Evolutionary conservation across 306 rosid species (phyloP).

Genomic region (Castanea crenata): DNA sequence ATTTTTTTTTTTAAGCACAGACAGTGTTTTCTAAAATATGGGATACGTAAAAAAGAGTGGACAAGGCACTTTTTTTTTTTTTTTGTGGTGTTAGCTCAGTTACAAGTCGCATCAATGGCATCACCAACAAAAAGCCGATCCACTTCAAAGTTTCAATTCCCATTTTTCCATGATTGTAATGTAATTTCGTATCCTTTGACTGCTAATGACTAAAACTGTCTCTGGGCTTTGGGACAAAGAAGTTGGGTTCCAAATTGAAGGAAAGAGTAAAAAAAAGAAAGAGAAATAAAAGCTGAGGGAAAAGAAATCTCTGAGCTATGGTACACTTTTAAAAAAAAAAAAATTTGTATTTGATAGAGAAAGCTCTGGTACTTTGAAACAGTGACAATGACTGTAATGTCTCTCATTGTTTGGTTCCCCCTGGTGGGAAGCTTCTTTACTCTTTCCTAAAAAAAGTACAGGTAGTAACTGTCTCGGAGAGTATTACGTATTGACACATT

Average conservation of each 20-base stretch:
- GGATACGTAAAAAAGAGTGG: conserved; percentile 7
- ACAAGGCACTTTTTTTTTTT: neutral
- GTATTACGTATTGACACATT: neutral
- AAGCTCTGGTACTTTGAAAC: conserved; percentile 10
- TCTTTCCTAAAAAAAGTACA: conserved; percentile 47
- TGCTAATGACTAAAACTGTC: conserved; percentile 16
- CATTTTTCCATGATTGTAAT: conserved; percentile 29
- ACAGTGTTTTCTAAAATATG: neutral
- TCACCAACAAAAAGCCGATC: conserved; percentile 8
- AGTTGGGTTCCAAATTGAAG: conserved; percentile 11
- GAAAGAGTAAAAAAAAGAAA: neutral
- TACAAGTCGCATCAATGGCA: conserved; percentile 38
- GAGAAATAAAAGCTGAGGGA: conserved; percentile 7
- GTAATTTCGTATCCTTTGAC: conserved; percentile 24
- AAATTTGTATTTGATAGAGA: neutral
- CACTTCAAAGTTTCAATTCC: neutral
- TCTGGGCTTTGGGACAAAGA: conserved; percentile 31
- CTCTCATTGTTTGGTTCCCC: conserved; percentile 41
- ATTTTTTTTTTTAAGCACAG: neutral
- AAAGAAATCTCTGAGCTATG: neutral
- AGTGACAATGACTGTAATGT: conserved; percentile 43
- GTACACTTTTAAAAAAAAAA: no score
- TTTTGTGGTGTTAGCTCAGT: conserved; percentile 13
- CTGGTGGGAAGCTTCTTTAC: conserved; percentile 86
- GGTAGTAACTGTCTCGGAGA: neutral